Conservation (phyloP, 1,139 yeast genomes). For the Zygosaccharomyces sapae region DNA sequence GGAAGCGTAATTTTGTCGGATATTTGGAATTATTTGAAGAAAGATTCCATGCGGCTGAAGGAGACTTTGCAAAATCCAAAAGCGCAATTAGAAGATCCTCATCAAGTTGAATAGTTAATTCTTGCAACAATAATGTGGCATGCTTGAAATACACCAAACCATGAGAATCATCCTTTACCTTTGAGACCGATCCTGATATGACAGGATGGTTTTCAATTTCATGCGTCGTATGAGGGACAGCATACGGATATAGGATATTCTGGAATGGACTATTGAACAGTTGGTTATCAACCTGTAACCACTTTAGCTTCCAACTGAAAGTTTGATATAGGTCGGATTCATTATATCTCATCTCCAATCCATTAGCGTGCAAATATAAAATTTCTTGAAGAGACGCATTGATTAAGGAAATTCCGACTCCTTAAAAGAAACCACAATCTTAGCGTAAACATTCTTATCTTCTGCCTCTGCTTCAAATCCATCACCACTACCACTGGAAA, state of each 20-base stretch:
- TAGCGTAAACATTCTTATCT: constrained; percentile 64
- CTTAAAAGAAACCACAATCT: constrained; percentile 69
- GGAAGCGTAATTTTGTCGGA: constrained; percentile 66
- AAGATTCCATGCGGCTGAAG: constrained; percentile 70
- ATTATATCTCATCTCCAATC: constrained; percentile 74
- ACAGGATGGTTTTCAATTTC: constrained; percentile 91
- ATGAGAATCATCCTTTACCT: constrained; percentile 81
- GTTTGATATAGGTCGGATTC: constrained; percentile 84
- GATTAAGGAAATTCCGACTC: constrained; percentile 82
- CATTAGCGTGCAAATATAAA: constrained; percentile 74
- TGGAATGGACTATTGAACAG: constrained; percentile 86
- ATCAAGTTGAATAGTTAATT: constrained; percentile 86
- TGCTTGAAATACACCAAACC: constrained; percentile 88
- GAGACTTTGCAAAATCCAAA: constrained; percentile 65
- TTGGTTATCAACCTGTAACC: constrained; percentile 95
- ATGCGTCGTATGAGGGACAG: constrained; percentile 75
- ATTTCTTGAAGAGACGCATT: constrained; percentile 70
- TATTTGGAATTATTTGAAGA: constrained; percentile 16
- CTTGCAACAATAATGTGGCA: constrained; percentile 85
- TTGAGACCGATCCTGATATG: constrained; percentile 76
- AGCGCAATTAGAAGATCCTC: constrained; percentile 87
- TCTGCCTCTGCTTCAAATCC: constrained; percentile 62
- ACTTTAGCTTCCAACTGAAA: constrained; percentile 72
- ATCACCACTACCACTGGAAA: constrained; percentile 40
- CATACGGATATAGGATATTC: constrained; percentile 85